Base-by-base conservation (phyloP, 495 filamentous ascomycete species). In the Penicillium nucicola region DNA sequence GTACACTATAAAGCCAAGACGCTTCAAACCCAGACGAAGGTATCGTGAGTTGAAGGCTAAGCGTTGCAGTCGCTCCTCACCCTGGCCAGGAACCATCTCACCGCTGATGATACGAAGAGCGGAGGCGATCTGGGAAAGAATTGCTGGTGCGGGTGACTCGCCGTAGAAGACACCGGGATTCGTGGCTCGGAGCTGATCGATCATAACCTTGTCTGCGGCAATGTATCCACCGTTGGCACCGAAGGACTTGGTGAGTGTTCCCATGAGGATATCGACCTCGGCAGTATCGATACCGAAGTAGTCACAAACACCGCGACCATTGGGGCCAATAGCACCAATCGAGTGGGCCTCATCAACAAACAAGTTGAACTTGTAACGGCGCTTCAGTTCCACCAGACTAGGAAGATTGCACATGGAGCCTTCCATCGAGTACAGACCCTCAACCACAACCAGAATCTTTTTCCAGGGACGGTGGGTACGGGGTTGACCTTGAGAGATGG, bases 21-120 rank as follows among this genome's bases (percentile, higher is more conserved):
- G 87, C 77, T 97, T 98, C 68, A 98, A 80, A 25, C 93, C 93
- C 45, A 98, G 84, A 55, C 93, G 90, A 18, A 98, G 89, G 66
- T 98, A 98, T 22, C 93, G 87, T 15, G 92, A 96, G 75, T 98
- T 98, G 84, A 97, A 98, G 48, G 93, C 92, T 57, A 98, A 85
- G 52, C 93, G 87, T 71, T 97, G 91, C 35, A 98, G 78, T 43
- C 93, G 87, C 73, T 98, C 93, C 64, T 97, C 90, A 45, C 93
- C 93, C 71, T 98, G 92, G 0, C 91, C 92, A 38, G 91, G 90
- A 20, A 79, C 76, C 23, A 96, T 65, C 34, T 97, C 95, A 35
- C 93, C 93, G 33, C 77, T 82, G 66, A 98, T 98, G 45, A 97
- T 84, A 45, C 84, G 82, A 28, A 98, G 81, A 11, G 92, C 84